phyloP scores from a whole-genome alignment of 768 basidiomycete genomes.

The Boletellus emodensis region DNA sequence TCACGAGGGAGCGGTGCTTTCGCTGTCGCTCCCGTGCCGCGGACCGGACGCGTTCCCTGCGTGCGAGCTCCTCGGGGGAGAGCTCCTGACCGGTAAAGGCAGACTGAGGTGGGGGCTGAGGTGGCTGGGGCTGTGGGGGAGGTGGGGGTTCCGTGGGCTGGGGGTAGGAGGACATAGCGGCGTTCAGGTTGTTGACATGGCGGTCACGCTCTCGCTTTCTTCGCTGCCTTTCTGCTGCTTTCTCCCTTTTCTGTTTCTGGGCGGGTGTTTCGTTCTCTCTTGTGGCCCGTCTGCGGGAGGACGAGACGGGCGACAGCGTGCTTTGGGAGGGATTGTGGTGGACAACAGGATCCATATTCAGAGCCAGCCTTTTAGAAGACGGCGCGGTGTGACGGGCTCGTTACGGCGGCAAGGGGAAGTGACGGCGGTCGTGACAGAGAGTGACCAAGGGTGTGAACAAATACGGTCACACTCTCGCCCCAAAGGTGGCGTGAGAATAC shows the following conservation, averaged over 20 bases:
- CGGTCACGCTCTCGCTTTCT: slow-evolving; percentile 74
- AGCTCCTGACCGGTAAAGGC: slow-evolving; percentile 34
- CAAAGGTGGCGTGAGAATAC: slow-evolving; percentile 23
- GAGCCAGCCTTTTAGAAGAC: slow-evolving; percentile 12
- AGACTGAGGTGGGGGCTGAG: slow-evolving; percentile 21
- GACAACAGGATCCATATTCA: slow-evolving; percentile 35
- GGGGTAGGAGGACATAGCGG: slow-evolving; percentile 42
- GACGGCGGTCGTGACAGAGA: slow-evolving; percentile 32
- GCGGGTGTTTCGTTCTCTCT: slow-evolving; percentile 72
- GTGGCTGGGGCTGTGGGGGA: slow-evolving; percentile 31
- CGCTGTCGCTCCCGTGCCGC: slow-evolving; percentile 79
- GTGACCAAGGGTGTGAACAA: slow-evolving; percentile 26
- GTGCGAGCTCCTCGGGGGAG: slow-evolving; percentile 60
- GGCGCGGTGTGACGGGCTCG: slow-evolving; percentile 29
- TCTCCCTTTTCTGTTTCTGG: slow-evolving; percentile 76
- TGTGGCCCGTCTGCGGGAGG: slow-evolving; percentile 48
- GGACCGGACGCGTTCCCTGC: slow-evolving; percentile 68
- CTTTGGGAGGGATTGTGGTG: slow-evolving; percentile 32
- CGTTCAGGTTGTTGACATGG: slow-evolving; percentile 38
- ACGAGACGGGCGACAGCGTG: slow-evolving; percentile 28
- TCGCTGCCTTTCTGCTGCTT: slow-evolving; percentile 82
- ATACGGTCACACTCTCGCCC: slow-evolving; percentile 16
- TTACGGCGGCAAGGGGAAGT: slow-evolving; percentile 33
- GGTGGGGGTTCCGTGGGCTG: slow-evolving; percentile 32
- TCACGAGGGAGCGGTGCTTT: slow-evolving; percentile 75